Percentiles rank a stretch among this genome's conserved stretches.
Evolutionary conservation across 768 basidiomycete species (phyloP).

Genomic region (Lentinula sp.): DNA sequence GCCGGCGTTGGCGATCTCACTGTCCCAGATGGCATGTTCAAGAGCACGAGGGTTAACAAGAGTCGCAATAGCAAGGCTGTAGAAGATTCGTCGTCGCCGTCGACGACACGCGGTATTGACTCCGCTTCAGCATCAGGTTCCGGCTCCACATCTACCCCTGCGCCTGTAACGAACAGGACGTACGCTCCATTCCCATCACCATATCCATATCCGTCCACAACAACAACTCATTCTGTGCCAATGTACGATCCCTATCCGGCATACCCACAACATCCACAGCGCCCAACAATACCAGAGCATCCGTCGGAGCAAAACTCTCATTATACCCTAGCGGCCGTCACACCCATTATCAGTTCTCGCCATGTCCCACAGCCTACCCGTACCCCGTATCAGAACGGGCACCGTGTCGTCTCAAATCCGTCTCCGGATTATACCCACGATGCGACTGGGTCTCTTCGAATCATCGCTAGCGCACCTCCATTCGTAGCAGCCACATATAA

Average conservation of each 20-base stretch:
- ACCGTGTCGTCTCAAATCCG: background rate
- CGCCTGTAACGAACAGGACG: constrained; percentile 18
- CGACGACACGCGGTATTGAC: constrained; percentile 9
- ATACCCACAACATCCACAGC: constrained; percentile 21
- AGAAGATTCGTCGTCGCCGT: constrained; percentile 15
- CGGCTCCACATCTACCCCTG: background rate
- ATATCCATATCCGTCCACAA: constrained; percentile 11
- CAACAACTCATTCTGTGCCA: constrained; percentile 23
- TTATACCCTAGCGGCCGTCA: background rate
- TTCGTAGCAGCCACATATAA: background rate
- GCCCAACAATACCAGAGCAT: constrained; percentile 5
- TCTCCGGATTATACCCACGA: background rate
- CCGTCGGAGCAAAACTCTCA: background rate
- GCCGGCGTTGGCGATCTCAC: constrained; percentile 48
- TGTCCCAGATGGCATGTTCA: constrained; percentile 66
- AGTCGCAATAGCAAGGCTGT: constrained; percentile 36
- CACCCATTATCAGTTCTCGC: background rate
- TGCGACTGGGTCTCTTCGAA: background rate
- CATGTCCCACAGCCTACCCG: background rate
- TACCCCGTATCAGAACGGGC: constrained; percentile 1
- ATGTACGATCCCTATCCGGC: constrained; percentile 38
- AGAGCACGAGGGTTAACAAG: constrained; percentile 58
- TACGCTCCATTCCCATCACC: constrained; percentile 36
- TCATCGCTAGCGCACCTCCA: background rate
- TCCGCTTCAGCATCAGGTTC: background rate